Base-by-base conservation (phyloP, 2,329 filamentous ascomycete genomes). In the Hymenoscyphus infarciens region DNA sequence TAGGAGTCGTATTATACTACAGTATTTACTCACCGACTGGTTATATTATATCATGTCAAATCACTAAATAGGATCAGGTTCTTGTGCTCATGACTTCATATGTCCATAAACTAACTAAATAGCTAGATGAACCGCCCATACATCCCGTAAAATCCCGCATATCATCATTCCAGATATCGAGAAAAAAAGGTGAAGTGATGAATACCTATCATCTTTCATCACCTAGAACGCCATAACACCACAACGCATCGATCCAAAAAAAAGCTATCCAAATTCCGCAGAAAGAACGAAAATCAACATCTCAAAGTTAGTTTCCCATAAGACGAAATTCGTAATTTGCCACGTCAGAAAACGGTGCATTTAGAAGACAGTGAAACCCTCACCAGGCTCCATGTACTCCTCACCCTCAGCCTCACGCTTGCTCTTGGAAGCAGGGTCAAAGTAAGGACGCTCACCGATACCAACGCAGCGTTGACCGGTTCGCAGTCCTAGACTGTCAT, bases 341-440 rank as follows among this genome's bases (percentile, higher is more conserved):
- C 33, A 49, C 33, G 16, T 4, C 13, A n/a, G 19, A 15, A 13
- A 11, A 2, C 33, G 31, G 10, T 33, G 10, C 31, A 11, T 13
- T 56, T 57, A 64, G 35, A 64, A 64, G 55, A 64, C 59, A 19
- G 62, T 64, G 56, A 64, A 64, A 1, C 62, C 62, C 22, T 59
- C 56, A 25, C 62, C 62, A 29, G 62, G 62, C 62, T 64, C 62
- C 25, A 61, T 15, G 29, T 64, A 64, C 56, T 64, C 62, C 59
- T 64, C 62, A 13, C 61, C 83, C 82, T 0, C 77, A 79, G 22
- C 77, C 96, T 67, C 81, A 77, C 96, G 62, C 92, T 92, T 0
- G 95, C 96, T 74, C 60, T 63, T 67, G 53, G 60, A 61, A 15
- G 63, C 61, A 33, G 62, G 54, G 57, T 66, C 62, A 16, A 67